Base-by-base conservation (phyloP, 2,329 filamentous ascomycete genomes). In the Claviceps quebecensis region DNA sequence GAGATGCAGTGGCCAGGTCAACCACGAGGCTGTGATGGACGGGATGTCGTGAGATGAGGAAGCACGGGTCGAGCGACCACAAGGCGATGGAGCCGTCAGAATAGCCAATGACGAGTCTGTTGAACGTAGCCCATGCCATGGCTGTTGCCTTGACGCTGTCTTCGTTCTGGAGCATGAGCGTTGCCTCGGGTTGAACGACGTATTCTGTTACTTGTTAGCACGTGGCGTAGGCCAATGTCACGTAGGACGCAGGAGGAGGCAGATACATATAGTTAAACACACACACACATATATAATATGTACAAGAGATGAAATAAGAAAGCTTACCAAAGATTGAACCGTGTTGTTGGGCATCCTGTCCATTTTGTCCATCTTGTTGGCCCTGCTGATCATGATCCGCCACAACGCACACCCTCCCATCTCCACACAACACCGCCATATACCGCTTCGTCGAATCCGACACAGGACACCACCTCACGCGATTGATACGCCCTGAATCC, bases 1-100 rank as follows among this genome's bases (percentile, higher is more conserved):
- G 78, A 55, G 77, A 80, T 19, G 71, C 76, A 0, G 76, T 75
- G 52, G 70, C 69, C 36, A 81, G 69, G 56, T 80, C 75, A 54
- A 80, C 68, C 4, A 81, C 67, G 50, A 70, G 65, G 47, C 71
- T 77, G 53, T 73, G 71, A 57, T 81, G 77, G n/a, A 75, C 66
- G 4, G 73, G 68, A 47, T 76, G 71, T 2, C 77, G 72, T 43
- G 72, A 72, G 29, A 81, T 65, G 48, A 78, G 63, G 26, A 67
- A 63, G 45, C 61, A 64, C 1, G 77, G 77, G 40, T 67, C 66
- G 43, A 81, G 58, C 11, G 77, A 80, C 77, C 77, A 81, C 11
- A 80, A 64, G 19, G 70, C 69, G 38, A 81, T 65, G 19, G 73
- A 76, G 36, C 78, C 78, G 54, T 81, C 78, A 0, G 70, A 71